Percentiles rank a stretch among this genome's conserved stretches.
These are phyloP conservation scores for Dianthus caryophyllus DNA, from an alignment of 148 eudicot genomes.

Conservation along the genomic window DNA sequence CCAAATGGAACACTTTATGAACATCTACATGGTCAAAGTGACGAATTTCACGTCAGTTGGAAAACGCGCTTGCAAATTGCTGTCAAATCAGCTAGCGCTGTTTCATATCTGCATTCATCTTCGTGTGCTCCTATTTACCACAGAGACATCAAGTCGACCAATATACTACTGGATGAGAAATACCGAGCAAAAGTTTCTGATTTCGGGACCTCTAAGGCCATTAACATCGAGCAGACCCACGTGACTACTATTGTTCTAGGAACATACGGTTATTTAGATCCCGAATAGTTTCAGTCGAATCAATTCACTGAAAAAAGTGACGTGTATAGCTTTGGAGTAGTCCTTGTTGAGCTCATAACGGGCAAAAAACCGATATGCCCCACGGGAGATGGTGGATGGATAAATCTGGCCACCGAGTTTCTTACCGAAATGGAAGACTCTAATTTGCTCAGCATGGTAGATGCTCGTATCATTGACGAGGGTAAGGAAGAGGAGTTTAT, in stretches of 20 bases:
- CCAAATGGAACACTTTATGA: slow-evolving; percentile 27
- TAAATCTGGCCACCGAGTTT: slow-evolving; percentile 22
- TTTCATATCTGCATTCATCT: slow-evolving; percentile 29
- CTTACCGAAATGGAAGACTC: slow-evolving; percentile 22
- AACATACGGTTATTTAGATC: slow-evolving; percentile 32
- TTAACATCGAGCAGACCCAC: slow-evolving; percentile 33
- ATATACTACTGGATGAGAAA: slow-evolving; percentile 29
- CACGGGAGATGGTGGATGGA: slow-evolving; percentile 20
- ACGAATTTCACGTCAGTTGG: slow-evolving; percentile 24
- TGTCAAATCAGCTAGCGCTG: slow-evolving; percentile 27
- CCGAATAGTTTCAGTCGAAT: slow-evolving; percentile 31
- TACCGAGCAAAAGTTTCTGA: slow-evolving; percentile 29
- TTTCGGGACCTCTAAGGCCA: slow-evolving; percentile 28
- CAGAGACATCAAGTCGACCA: slow-evolving; percentile 29
- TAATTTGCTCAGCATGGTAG: slow-evolving; percentile 16
- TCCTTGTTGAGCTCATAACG: slow-evolving; percentile 31
- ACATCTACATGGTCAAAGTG: slow-evolving; percentile 16
- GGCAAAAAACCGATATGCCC: slow-evolving; percentile 25
- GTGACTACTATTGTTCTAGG: slow-evolving; percentile 30
- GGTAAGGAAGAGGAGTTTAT: slow-evolving; percentile 25
- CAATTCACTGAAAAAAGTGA: slow-evolving; percentile 36
- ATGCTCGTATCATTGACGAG: slow-evolving; percentile 14
- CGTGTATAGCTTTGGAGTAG: slow-evolving; percentile 34
- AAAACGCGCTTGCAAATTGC: slow-evolving; percentile 35
- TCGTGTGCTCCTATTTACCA: slow-evolving; percentile 27